Conservation (phyloP, 2,329 filamentous ascomycete species). For the Aphanoascus verrucosus region DNA sequence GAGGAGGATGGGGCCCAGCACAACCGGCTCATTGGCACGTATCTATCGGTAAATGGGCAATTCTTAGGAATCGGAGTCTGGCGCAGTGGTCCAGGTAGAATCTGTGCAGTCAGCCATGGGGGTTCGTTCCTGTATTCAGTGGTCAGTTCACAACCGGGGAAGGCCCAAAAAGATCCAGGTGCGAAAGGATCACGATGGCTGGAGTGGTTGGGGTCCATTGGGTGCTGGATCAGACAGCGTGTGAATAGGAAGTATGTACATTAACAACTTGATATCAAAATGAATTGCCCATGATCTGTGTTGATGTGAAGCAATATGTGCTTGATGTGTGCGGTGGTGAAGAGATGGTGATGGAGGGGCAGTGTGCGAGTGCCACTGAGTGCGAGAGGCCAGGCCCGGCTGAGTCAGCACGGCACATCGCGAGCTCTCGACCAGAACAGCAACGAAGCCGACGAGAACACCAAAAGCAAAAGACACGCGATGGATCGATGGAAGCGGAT, state of each 20-base stretch:
- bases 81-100: constrained; percentile 20
- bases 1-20: constrained; percentile 10
- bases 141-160: constrained; percentile 1
- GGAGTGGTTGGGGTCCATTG: constrained; percentile 3
- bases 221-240: background rate
- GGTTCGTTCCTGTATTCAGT: constrained; percentile 13
- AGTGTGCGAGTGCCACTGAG: no score
- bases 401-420: no score
- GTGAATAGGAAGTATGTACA: constrained; percentile 2
- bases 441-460: no score
- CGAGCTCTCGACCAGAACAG: no score
- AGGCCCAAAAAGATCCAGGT: background rate
- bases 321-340: no score
- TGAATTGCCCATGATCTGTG: no score
- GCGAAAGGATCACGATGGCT: background rate
- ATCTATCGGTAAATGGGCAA: constrained; percentile 20
- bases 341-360: no score
- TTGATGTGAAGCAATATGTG: no score
- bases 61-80: constrained; percentile 21
- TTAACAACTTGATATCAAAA: background rate
- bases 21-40: constrained; percentile 22
- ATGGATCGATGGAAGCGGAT: no score
- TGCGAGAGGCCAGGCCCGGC: no score
- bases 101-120: constrained; percentile 17
- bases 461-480: no score